A percentile compares a stretch with the other conserved stretches of the same genome.
Evolutionary conservation across 2,329 filamentous ascomycete species (phyloP).

Genomic region (Paradendryphiella salina): DNA sequence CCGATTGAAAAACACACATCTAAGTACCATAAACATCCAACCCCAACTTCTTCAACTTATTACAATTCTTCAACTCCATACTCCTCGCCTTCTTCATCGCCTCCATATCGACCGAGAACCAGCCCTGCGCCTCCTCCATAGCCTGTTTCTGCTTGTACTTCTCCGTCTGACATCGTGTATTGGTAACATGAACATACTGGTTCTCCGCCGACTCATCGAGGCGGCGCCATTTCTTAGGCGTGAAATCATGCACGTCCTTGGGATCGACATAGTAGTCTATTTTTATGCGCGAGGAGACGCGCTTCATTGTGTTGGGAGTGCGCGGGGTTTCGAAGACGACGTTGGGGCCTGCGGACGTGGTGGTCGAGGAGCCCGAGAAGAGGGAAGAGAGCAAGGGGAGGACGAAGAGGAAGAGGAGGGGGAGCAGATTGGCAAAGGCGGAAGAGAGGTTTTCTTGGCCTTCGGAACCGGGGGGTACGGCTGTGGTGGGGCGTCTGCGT

Average conservation of each 20-base stretch:
- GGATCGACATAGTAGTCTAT: constrained; percentile 88
- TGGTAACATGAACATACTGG: constrained; percentile 69
- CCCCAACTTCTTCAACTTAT: constrained; percentile 56
- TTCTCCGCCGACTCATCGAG: constrained; percentile 79
- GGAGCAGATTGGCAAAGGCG: constrained; percentile 74
- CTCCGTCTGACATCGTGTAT: constrained; percentile 75
- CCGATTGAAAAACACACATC: not conserved
- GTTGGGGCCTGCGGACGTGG: constrained; percentile 62
- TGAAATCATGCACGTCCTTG: constrained; percentile 71
- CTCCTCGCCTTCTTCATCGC: constrained; percentile 73
- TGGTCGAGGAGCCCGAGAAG: constrained; percentile 56
- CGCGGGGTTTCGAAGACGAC: constrained; percentile 75
- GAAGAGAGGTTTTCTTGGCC: constrained; percentile 55
- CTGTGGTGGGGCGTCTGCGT: constrained; percentile 67
- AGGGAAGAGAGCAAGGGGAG: constrained; percentile 80
- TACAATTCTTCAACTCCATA: constrained; percentile 64
- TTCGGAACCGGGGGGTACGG: constrained; percentile 60
- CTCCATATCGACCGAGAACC: constrained; percentile 79
- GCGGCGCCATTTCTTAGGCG: constrained; percentile 67
- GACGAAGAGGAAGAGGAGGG: constrained; percentile 81
- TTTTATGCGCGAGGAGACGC: constrained; percentile 69
- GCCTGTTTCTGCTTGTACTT: constrained; percentile 65
- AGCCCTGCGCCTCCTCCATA: constrained; percentile 79
- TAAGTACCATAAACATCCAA: constrained; percentile 13
- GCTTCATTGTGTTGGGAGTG: constrained; percentile 73